Evolutionary conservation across 257 asterid species (phyloP), one percentile per base, ranked within the genome.

Genomic region (Galeopsis tetrahit): DNA sequence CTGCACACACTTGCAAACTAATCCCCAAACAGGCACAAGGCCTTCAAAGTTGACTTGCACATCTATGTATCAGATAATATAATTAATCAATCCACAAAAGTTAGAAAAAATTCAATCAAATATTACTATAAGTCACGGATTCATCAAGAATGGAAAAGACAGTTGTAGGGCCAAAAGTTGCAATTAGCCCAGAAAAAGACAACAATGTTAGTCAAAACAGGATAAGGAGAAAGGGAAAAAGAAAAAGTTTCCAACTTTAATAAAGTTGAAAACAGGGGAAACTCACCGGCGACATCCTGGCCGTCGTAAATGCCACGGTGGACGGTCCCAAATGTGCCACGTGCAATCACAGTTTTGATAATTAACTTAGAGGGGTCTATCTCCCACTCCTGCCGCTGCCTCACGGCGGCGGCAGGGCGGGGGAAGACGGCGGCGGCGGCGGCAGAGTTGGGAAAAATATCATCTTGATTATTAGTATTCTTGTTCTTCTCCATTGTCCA

Each of bases 301-400:
- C 92, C 92, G 65, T 89, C 94, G 34, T 89, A 89, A 49, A 85
- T 49, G 75, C 94, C 96, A 59, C 94, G 96, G 61, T 87, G 96
- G 73, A 89, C 96, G 34, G 94, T 89, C 52, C 95, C 96, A 59
- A 90, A 90, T 42, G 96, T 87, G 67, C 96, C 96, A 79, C 96
- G 89, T 67, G 96, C 96, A 69, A 90, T 80, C 52, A 84, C 90
- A 21, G 85, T 62, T 62, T 87, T 90, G 58, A 90, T 87, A 68
- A 86, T 72, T 60, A 87, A 77, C 77, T 90, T 87, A 0, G 95
- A 72, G 8, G 96, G 89, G 67, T 90, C 96, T 77, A 90, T 90
- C 81, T 90, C 96, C 96, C 96, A 90, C 33, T 90, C 96, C 9
- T 78, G 83, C 75, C 92, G 79, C 78, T 81, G 88, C 77, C 86